Evolutionary conservation across 2,329 filamentous ascomycete species (phyloP).

Genomic region (Hypoxylon sp.): DNA sequence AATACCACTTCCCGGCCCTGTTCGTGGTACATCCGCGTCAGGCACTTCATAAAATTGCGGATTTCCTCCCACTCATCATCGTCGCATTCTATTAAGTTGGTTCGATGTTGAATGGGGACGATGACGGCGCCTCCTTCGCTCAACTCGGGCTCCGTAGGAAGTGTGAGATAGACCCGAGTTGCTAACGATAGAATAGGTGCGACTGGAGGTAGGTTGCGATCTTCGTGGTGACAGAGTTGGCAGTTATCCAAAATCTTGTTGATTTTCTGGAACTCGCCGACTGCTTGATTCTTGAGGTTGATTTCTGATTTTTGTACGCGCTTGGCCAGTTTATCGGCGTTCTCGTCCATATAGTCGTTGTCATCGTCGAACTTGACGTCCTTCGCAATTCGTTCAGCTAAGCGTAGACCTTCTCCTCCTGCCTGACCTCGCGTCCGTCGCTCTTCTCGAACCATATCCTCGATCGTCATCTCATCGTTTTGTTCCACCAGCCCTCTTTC

Average conservation of each 20-base stretch:
- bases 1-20: constrained; percentile 93
- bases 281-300: constrained; percentile 86
- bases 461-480: constrained; percentile 94
- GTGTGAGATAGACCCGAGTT: constrained; percentile 85
- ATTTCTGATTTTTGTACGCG: constrained; percentile 88
- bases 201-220: constrained; percentile 74
- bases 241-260: constrained; percentile 86
- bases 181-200: constrained; percentile 88
- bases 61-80: constrained; percentile 99
- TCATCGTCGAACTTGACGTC: constrained; percentile 91
- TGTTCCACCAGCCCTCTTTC: constrained; percentile 87
- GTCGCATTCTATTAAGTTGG: constrained; percentile 95
- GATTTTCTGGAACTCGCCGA: constrained; percentile 89
- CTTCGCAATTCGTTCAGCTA: constrained; percentile 94
- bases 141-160: constrained; percentile 89
- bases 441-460: constrained; percentile 97
- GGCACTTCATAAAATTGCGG: constrained; percentile 97
- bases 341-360: constrained; percentile 97
- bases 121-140: constrained; percentile 85
- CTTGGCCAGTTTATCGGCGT: constrained; percentile 87
- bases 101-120: constrained; percentile 85
- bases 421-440: constrained; percentile 79
- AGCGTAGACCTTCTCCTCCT: constrained; percentile 80
- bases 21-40: constrained; percentile 93
- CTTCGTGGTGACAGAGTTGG: constrained; percentile 91